phyloP scores from a whole-genome alignment of 2,329 filamentous ascomycete species.

The Penicillium sp. region DNA sequence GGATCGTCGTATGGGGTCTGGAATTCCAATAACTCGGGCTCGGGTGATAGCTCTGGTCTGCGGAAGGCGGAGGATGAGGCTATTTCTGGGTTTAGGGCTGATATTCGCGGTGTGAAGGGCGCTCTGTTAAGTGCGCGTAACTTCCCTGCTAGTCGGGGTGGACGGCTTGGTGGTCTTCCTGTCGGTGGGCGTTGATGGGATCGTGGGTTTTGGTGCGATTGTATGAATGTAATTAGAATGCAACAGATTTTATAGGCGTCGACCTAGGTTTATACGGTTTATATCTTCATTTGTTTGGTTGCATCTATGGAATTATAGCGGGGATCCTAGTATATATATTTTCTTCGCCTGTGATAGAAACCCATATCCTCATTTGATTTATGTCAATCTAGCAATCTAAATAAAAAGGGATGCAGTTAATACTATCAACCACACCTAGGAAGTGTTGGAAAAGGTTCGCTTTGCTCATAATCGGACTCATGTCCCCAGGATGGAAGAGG shows the following conservation, averaged over 20 bases:
- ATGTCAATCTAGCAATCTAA: conserved; percentile 14
- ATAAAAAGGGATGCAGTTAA: background rate
- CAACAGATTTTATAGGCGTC: background rate
- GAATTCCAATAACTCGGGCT: conserved; percentile 16
- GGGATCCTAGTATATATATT: background rate
- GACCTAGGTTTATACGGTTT: background rate
- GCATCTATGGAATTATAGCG: background rate
- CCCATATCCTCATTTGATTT: conserved; percentile 3
- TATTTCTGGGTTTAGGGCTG: conserved; percentile 57
- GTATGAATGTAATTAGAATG: background rate
- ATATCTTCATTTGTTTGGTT: background rate
- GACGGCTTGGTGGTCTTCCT: conserved; percentile 22
- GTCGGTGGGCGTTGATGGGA: conserved; percentile 12
- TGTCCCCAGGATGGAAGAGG: conserved; percentile 6
- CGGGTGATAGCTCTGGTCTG: conserved; percentile 20
- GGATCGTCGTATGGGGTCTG: conserved; percentile 36
- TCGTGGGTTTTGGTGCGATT: background rate
- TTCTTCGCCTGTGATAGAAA: background rate
- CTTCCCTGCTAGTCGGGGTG: conserved; percentile 48
- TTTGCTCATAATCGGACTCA: conserved; percentile 20
- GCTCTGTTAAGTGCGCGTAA: conserved; percentile 62
- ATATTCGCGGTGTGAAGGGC: conserved; percentile 63
- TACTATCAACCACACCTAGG: background rate
- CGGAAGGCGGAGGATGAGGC: conserved; percentile 53
- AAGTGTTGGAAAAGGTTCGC: conserved; percentile 6